A percentile compares a stretch with the other conserved stretches of the same genome.
Conservation (phyloP, 2,329 filamentous ascomycete genomes). For the Fusarium metavorans region DNA sequence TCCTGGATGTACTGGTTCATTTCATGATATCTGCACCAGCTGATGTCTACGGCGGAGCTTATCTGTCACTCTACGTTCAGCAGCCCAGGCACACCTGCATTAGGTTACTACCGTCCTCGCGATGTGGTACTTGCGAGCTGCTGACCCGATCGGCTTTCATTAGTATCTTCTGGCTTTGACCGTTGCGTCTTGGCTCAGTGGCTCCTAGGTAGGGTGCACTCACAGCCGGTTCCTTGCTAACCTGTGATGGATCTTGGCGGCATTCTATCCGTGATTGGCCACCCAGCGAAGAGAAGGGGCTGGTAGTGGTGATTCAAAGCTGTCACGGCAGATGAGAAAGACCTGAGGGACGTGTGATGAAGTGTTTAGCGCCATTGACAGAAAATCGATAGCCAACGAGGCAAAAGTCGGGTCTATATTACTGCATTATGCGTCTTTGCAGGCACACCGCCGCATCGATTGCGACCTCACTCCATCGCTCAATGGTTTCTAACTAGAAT, state of each 20-base stretch:
- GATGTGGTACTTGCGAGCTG: conserved; percentile 33
- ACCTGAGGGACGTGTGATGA: conserved; percentile 29
- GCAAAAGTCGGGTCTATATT: conserved; percentile 30
- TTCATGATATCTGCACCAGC: not conserved
- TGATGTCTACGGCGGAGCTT: not conserved
- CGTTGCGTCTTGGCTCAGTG: conserved; percentile 29
- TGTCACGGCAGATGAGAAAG: conserved; percentile 37
- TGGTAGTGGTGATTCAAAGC: conserved; percentile 37
- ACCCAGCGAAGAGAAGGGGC: conserved; percentile 19
- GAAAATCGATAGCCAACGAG: conserved; percentile 23
- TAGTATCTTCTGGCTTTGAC: conserved; percentile 26
- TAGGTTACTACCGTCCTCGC: conserved; percentile 5
- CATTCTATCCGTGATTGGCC: conserved; percentile 33
- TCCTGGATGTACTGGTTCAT: not conserved
- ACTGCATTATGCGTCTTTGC: conserved; percentile 29
- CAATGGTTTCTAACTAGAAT: conserved; percentile 15
- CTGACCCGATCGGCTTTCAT: conserved; percentile 20
- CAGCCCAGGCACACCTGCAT: conserved; percentile 6
- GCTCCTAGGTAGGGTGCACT: conserved; percentile 13
- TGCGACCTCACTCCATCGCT: conserved; percentile 25
- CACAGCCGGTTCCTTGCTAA: conserved; percentile 22
- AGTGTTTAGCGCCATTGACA: conserved; percentile 34
- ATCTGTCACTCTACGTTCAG: conserved; percentile 5
- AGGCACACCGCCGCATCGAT: conserved; percentile 41
- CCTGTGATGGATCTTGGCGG: conserved; percentile 36